phyloP scores from a whole-genome alignment of 441 rosid species.

The Bruguiera hainesii region DNA sequence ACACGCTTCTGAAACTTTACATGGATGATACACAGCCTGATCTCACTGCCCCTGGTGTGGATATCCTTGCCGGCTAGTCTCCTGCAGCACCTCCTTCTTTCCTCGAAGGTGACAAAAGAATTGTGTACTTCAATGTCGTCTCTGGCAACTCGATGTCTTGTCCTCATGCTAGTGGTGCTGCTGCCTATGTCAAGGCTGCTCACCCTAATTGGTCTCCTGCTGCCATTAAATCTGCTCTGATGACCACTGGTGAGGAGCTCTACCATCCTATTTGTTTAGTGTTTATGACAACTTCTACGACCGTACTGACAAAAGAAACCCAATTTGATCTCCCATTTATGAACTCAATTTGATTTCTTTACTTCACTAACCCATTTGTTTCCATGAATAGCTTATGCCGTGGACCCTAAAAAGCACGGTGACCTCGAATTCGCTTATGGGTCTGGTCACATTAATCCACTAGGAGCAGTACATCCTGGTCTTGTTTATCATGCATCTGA shows the following conservation, averaged over 20 bases:
- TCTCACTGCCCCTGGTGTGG: slow-evolving; percentile 80
- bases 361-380: too few species aligned
- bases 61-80: slow-evolving; percentile 79
- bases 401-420: slow-evolving; percentile 49
- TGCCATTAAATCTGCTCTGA: slow-evolving; percentile 67
- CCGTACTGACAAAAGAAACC: neutral
- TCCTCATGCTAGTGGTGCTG: slow-evolving; percentile 69
- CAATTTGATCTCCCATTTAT: too few species aligned
- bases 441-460: slow-evolving; percentile 64
- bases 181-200: slow-evolving; percentile 55
- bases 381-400: slow-evolving; percentile 44
- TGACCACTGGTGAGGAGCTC: slow-evolving; percentile 56
- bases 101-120: slow-evolving; percentile 31
- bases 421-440: slow-evolving; percentile 66
- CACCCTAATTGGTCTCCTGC: slow-evolving; percentile 67
- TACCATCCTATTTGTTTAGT: neutral
- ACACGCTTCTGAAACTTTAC: neutral
- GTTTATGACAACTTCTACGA: neutral
- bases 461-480: slow-evolving; percentile 53
- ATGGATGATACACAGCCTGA: slow-evolving; percentile 56
- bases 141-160: slow-evolving; percentile 92
- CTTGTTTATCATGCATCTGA: slow-evolving; percentile 61
- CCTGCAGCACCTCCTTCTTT: slow-evolving; percentile 21
- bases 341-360: too few species aligned
- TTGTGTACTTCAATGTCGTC: slow-evolving; percentile 44